Conservation (phyloP, 495 filamentous ascomycete species). For the Penicillium pulvis region DNA sequence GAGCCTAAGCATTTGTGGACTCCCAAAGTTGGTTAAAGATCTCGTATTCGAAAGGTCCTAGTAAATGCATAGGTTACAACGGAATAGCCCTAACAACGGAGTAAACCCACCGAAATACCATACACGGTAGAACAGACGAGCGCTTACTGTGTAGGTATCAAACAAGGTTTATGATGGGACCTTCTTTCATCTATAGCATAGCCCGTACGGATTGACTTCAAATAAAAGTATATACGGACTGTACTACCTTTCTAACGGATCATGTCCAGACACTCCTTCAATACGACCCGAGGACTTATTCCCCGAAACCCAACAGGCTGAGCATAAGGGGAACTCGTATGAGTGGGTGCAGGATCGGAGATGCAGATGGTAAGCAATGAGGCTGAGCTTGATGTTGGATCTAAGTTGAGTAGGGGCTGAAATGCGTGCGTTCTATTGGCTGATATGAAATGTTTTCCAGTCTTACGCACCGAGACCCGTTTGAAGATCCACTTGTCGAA, state of each 20-base stretch:
- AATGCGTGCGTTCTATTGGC: neutral
- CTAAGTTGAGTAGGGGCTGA: neutral
- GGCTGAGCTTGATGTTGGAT: neutral
- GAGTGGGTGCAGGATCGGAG: neutral
- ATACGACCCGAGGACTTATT: neutral
- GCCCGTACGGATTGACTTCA: too few species aligned
- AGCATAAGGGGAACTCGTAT: neutral
- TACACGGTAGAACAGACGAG: too few species aligned
- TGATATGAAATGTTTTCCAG: too few species aligned
- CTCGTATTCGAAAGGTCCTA: neutral
- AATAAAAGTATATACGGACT: neutral
- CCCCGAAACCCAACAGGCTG: neutral
- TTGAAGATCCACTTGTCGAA: too few species aligned
- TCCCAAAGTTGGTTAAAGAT: too few species aligned
- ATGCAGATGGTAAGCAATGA: neutral
- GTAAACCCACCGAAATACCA: too few species aligned
- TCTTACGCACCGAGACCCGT: too few species aligned
- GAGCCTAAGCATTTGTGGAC: too few species aligned
- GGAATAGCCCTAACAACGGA: too few species aligned
- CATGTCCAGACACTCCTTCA: neutral
- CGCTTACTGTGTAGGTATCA: too few species aligned
- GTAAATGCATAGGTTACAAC: neutral
- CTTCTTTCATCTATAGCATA: too few species aligned
- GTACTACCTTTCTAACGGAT: neutral
- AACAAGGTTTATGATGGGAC: too few species aligned